These are phyloP conservation scores for Skeletonema menzelii DNA, from an alignment of 108 stramenopile genomes.

Conservation along the genomic window DNA sequence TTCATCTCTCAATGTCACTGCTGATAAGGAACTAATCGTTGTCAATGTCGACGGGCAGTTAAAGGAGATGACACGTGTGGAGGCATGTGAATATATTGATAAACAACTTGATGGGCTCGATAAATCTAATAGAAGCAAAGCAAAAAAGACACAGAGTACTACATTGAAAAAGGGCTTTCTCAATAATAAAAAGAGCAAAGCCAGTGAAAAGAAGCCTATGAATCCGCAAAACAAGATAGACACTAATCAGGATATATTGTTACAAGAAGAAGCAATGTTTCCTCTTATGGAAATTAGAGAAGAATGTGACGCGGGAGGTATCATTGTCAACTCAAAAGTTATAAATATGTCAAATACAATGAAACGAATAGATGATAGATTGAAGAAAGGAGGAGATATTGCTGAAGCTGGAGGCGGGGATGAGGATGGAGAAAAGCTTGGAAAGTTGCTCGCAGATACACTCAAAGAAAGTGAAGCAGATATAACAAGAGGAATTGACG, in stretches of 20 bases:
- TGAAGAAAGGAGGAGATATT: constrained; percentile 13
- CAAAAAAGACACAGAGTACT: neutral
- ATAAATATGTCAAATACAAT: constrained; percentile 37
- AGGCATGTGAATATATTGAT: constrained; percentile 17
- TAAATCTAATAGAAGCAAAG: neutral
- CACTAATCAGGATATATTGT: neutral
- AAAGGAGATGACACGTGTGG: constrained; percentile 25
- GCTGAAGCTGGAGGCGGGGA: neutral
- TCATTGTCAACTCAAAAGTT: constrained; percentile 27
- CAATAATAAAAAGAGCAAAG: neutral
- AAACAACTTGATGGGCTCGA: neutral
- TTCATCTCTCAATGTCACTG: neutral
- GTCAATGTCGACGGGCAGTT: constrained; percentile 12
- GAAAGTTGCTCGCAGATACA: constrained; percentile 18
- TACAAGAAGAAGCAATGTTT: neutral
- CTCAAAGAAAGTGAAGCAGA: constrained; percentile 19
- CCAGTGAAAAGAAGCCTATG: neutral
- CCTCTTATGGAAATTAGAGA: constrained; percentile 50
- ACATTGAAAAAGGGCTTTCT: neutral
- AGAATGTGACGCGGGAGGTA: constrained; percentile 25
- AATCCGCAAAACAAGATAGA: neutral
- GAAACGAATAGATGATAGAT: constrained; percentile 26
- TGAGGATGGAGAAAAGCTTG: constrained; percentile 2
- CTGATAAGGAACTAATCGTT: constrained; percentile 7
- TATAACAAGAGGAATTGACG: constrained; percentile 2